Conservation (phyloP, 306 rosid genomes). For the Geum urbanum region DNA sequence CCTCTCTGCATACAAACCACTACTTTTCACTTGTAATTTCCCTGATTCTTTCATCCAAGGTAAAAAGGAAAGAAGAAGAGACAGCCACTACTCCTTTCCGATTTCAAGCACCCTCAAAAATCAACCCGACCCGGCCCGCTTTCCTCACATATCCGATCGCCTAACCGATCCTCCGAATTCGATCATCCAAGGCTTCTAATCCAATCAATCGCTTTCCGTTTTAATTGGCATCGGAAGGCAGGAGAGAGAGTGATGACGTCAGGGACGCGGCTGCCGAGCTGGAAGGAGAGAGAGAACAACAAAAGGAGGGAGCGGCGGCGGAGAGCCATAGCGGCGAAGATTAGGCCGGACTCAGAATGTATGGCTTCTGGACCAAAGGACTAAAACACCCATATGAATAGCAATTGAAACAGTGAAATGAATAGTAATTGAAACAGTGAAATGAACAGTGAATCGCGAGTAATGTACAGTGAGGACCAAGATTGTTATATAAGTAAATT, state of each 20-base stretch:
- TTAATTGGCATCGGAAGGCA: neutral
- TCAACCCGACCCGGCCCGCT: slow-evolving; percentile 13
- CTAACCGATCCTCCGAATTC: neutral
- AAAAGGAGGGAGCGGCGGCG: slow-evolving; percentile 72
- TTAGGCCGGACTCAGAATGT: slow-evolving; percentile 75
- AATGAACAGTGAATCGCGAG: no score
- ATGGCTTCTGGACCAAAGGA: no score
- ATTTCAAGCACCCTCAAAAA: neutral
- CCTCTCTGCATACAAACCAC: neutral
- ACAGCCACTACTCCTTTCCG: neutral
- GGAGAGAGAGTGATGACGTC: slow-evolving; percentile 49
- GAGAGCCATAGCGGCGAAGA: slow-evolving; percentile 80
- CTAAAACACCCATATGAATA: no score
- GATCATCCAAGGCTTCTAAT: neutral
- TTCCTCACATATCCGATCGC: slow-evolving; percentile 28
- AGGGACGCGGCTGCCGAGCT: slow-evolving; percentile 72
- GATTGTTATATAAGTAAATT: no score
- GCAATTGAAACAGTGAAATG: no score
- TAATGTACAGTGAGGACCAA: no score
- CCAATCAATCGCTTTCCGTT: neutral
- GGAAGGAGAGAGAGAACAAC: slow-evolving; percentile 92
- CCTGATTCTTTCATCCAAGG: slow-evolving; percentile 13
- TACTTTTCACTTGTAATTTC: slow-evolving; percentile 3
- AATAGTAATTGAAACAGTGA: no score
- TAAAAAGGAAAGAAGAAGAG: neutral